Conservation (phyloP, 495 filamentous ascomycete genomes). For the Penicillium tannophilum region DNA sequence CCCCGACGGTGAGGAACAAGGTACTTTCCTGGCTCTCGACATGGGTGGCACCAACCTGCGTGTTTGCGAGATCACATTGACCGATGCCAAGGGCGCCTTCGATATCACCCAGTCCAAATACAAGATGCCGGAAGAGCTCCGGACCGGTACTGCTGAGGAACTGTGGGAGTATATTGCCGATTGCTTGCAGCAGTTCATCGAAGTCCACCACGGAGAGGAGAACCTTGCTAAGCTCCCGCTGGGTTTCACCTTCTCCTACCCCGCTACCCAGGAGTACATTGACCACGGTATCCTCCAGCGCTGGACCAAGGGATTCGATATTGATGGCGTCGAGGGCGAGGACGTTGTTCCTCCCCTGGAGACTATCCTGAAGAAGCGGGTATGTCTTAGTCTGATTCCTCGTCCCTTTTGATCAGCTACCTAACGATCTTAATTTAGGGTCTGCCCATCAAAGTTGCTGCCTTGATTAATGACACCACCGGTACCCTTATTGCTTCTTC, state of each 20-base stretch:
- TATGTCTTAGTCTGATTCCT: constrained; percentile 39
- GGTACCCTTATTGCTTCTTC: constrained; percentile 98
- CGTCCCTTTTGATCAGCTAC: not conserved
- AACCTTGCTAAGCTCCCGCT: constrained; percentile 67
- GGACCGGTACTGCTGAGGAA: constrained; percentile 85
- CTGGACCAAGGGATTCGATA: constrained; percentile 99
- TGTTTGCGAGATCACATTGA: constrained; percentile 93
- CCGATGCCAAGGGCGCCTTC: constrained; percentile 90
- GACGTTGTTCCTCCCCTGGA: constrained; percentile 96
- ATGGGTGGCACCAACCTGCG: constrained; percentile 99
- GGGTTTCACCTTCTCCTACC: constrained; percentile 98
- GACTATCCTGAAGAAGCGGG: constrained; percentile 74
- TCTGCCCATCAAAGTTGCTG: constrained; percentile 89
- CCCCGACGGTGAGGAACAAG: constrained; percentile 85
- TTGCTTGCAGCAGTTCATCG: constrained; percentile 93
- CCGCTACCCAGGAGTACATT: constrained; percentile 93
- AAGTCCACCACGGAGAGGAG: constrained; percentile 80
- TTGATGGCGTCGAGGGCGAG: constrained; percentile 89
- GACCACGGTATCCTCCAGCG: constrained; percentile 94
- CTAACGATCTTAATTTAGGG: constrained; percentile 50
- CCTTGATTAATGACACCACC: constrained; percentile 96
- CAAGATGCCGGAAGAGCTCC: constrained; percentile 93
- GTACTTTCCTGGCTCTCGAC: constrained; percentile 90
- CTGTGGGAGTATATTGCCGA: constrained; percentile 98
- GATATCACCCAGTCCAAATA: constrained; percentile 99